These are phyloP conservation scores for Annona squamosa DNA, from an alignment of 164 flowering plant genomes.

Conservation along the genomic window DNA sequence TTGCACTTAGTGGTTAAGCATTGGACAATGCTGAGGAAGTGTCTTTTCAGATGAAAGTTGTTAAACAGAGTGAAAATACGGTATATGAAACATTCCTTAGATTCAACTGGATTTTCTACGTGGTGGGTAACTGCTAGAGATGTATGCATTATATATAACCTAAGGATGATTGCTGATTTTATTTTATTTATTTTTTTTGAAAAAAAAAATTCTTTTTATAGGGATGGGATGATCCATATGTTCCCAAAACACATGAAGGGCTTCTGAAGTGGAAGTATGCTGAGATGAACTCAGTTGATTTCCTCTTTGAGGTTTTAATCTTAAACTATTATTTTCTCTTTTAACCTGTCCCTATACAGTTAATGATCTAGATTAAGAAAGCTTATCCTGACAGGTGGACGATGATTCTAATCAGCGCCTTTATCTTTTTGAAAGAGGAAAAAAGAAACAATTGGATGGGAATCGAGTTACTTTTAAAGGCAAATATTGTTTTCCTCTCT, in stretches of 20 bases:
- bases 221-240: constrained; percentile 99
- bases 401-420: constrained; percentile 46
- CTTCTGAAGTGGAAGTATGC: constrained; percentile 96
- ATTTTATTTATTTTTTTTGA: not conserved
- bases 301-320: constrained; percentile 72
- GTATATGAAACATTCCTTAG: not conserved
- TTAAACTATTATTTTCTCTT: too few relatives aligned
- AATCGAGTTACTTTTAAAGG: constrained; percentile 61
- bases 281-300: constrained; percentile 90
- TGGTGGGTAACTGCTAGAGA: not conserved
- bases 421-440: constrained; percentile 71
- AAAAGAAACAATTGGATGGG: constrained; percentile 73
- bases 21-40: too few relatives aligned
- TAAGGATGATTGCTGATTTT: not conserved
- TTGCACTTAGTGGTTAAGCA: too few relatives aligned
- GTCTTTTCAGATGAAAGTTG: too few relatives aligned
- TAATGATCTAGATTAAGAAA: not conserved
- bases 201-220: constrained; percentile 17
- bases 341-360: not conserved
- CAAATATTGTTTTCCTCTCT: constrained; percentile 9
- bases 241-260: constrained; percentile 89
- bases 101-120: not conserved
- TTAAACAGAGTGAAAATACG: too few relatives aligned
- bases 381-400: constrained; percentile 34
- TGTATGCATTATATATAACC: not conserved